phyloP scores from a whole-genome alignment of 2,329 filamentous ascomycete genomes.

The Beauveria medogensis region DNA sequence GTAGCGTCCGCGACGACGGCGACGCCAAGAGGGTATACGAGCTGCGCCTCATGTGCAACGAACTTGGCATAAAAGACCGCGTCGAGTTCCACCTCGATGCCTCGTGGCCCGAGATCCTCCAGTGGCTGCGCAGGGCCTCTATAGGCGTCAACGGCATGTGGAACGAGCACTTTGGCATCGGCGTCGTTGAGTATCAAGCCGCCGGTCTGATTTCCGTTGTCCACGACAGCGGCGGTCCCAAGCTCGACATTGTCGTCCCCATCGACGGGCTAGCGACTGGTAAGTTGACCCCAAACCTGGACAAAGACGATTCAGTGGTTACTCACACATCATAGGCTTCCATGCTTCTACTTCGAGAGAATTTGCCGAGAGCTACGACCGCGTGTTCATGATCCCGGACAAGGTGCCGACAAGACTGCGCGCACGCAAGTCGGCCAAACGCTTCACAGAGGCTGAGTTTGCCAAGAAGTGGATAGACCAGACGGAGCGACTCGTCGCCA shows the following conservation, averaged over 20 bases:
- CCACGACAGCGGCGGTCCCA: constrained; percentile 87
- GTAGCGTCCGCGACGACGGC: constrained; percentile 78
- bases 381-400: constrained; percentile 65
- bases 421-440: constrained; percentile 67
- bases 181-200: constrained; percentile 95
- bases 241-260: constrained; percentile 81
- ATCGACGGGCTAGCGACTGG: constrained; percentile 72
- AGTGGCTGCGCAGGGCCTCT: constrained; percentile 66
- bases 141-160: constrained; percentile 98
- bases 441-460: constrained; percentile 88
- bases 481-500: constrained; percentile 61
- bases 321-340: neutral
- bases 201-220: constrained; percentile 89
- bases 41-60: constrained; percentile 75
- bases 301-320: neutral
- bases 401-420: constrained; percentile 66
- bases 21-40: constrained; percentile 83
- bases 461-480: constrained; percentile 67
- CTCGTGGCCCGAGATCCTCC: constrained; percentile 77
- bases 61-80: constrained; percentile 72
- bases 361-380: constrained; percentile 73
- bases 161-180: constrained; percentile 99
- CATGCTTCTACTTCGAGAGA: constrained; percentile 80
- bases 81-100: constrained; percentile 88
- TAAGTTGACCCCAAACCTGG: constrained; percentile 28